These are phyloP conservation scores for Mycena sanguinolenta DNA, from an alignment of 768 basidiomycete species.

Conservation along the genomic window DNA sequence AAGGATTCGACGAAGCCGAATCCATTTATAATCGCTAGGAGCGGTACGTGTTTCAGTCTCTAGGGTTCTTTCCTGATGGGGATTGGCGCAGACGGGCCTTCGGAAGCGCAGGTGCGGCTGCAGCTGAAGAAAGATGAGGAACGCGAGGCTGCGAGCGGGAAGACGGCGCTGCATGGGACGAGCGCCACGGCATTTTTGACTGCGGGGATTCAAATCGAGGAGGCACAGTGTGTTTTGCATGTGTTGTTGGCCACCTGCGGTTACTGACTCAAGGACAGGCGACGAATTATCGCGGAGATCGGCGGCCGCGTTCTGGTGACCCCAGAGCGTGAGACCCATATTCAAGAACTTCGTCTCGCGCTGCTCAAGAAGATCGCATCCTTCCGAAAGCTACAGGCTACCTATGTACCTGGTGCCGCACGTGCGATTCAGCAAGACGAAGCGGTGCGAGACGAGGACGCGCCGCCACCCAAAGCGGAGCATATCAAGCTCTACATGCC, in stretches of 20 bases:
- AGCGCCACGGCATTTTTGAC: too few relatives aligned
- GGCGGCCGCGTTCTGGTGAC: not conserved
- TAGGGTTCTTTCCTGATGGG: not conserved
- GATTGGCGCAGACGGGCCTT: conserved; percentile 11
- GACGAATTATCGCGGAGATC: conserved; percentile 12
- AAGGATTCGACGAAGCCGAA: conserved; percentile 6
- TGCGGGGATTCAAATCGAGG: conserved; percentile 28
- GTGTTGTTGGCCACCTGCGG: too few relatives aligned
- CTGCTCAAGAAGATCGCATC: conserved; percentile 13
- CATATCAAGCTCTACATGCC: conserved; percentile 23
- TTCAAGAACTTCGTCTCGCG: conserved; percentile 25
- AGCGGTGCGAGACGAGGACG: not conserved
- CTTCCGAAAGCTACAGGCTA: conserved; percentile 18
- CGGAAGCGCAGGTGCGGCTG: conserved; percentile 3
- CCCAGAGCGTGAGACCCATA: conserved; percentile 2
- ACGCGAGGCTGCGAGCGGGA: not conserved
- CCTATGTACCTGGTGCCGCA: conserved; percentile 26
- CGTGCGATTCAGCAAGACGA: conserved; percentile 9
- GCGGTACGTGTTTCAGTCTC: not conserved
- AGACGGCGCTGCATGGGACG: not conserved
- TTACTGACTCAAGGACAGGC: not conserved
- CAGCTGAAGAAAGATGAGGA: conserved; percentile 4
- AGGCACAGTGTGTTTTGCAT: conserved; percentile 21
- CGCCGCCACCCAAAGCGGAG: conserved; percentile 18
- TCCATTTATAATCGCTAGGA: not conserved